Conservation (phyloP, 176 grass and related monocot genomes). For the Musa troglodytarum region DNA sequence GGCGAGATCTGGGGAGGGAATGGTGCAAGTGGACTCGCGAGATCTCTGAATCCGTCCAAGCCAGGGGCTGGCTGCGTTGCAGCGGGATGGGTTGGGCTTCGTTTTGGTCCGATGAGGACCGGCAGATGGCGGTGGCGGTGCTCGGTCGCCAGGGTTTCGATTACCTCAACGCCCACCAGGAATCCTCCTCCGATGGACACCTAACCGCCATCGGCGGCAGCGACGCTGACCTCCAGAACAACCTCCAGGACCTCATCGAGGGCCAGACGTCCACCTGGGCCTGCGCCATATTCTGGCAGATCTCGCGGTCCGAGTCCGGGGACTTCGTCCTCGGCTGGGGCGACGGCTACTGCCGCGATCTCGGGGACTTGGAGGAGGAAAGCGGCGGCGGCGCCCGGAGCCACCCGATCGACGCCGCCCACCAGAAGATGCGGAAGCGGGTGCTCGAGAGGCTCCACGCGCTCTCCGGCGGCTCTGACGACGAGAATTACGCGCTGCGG, state of each 20-base stretch:
- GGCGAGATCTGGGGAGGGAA: no score
- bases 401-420: not conserved
- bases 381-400: not conserved
- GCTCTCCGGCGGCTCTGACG: slow-evolving; percentile 51
- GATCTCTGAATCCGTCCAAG: no score
- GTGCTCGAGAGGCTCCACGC: slow-evolving; percentile 63
- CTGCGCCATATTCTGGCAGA: slow-evolving; percentile 84
- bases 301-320: slow-evolving; percentile 30
- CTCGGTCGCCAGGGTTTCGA: slow-evolving; percentile 52
- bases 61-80: no score
- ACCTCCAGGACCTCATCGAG: slow-evolving; percentile 66
- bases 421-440: slow-evolving; percentile 35
- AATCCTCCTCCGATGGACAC: slow-evolving; percentile 36
- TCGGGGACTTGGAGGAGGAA: not conserved
- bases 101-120: slow-evolving; percentile 53
- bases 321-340: slow-evolving; percentile 59
- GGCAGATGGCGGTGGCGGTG: slow-evolving; percentile 51
- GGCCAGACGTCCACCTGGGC: slow-evolving; percentile 31
- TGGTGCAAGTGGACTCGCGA: no score
- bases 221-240: slow-evolving; percentile 32
- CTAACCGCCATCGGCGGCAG: not conserved
- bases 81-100: not conserved
- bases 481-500: slow-evolving; percentile 53
- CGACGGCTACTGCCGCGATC: slow-evolving; percentile 81
- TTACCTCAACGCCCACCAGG: slow-evolving; percentile 45